Percentiles rank a stretch among this genome's conserved stretches.
phyloP scores from a whole-genome alignment of 345 rosid species.

The Theobroma cacao region DNA sequence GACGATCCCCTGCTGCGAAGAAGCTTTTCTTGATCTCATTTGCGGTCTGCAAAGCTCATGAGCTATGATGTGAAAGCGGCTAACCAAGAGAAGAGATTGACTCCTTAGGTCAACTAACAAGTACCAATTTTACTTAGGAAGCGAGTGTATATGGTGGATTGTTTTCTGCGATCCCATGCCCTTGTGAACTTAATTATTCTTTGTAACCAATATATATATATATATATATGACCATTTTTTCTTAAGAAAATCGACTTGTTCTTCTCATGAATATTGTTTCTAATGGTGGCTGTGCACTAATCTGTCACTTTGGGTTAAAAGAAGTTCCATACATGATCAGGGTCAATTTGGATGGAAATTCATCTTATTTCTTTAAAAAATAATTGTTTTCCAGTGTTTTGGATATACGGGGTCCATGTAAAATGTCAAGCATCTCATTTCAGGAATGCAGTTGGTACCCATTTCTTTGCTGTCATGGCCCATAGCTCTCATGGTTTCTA shows the following conservation, averaged over 20 bases:
- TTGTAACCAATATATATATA: constrained; percentile 3
- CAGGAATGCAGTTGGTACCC: not conserved
- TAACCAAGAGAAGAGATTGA: not conserved
- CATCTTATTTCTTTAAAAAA: not conserved
- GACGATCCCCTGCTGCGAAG: constrained; percentile 54
- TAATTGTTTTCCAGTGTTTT: not conserved
- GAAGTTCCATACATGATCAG: not conserved
- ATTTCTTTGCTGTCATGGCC: not conserved
- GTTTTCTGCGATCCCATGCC: not conserved
- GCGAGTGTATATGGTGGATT: not conserved
- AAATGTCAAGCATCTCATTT: not conserved
- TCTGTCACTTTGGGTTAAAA: not conserved
- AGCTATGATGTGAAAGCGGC: not conserved
- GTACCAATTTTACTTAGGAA: not conserved
- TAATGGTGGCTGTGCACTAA: not conserved
- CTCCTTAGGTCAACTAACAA: not conserved
- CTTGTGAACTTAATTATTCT: not conserved
- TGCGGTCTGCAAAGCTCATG: constrained; percentile 29
- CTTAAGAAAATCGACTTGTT: not conserved
- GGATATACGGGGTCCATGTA: not conserved
- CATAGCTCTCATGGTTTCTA: not conserved
- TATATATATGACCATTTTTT: not conserved
- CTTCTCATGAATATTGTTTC: not conserved
- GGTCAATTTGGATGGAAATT: not conserved
- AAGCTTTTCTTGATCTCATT: constrained; percentile 35